Evolutionary conservation across 2,329 filamentous ascomycete genomes (phyloP), one percentile per base, ranked within the genome.

Genomic region (Aschersonia sp.): DNA sequence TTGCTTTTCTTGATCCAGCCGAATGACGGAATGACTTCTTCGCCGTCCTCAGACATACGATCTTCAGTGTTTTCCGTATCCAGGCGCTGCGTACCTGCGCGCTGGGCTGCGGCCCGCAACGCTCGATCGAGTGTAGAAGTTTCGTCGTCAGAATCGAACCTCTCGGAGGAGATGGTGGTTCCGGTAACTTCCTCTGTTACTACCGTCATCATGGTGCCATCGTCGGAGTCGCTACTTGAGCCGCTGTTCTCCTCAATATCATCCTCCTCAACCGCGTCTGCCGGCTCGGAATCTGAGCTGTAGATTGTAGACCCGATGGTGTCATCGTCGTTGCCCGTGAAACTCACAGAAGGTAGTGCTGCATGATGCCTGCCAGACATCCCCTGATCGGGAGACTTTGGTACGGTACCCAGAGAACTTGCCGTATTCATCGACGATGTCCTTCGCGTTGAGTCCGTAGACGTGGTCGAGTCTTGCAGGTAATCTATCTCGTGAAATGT

Each of bases 401-500:
- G 66, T 12, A 72, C 68, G 2, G 76, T 72, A 41, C 32, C 32
- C 6, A 50, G 42, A 1, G 63, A 54, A n/a, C 58, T 58, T 2
- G 59, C 58, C 1, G 61, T 69, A 32, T 29, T 42, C 32, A 75
- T 61, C 11, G 76, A 77, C 4, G 87, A 92, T 46, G 81, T 79
- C 52, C 85, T 76, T 55, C 87, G 72, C 10, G 84, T 87, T 9
- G 81, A 80, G 53, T 90, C 85, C 1, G 81, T 84, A 0, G 84
- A 84, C 6, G 83, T 84, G 1, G 88, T 94, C 22, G 87, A 87
- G 60, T 95, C 89, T 58, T 89, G 87, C 60, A 81, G 76, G 52
- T 89, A 84, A 59, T 97, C 90, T 43, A 95, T 79, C 48, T 92
- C 89, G 59, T 97, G 89, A 74, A 94, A 97, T 0, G 92, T 98